Evolutionary conservation across 305 asterid genomes (phyloP).

Genomic region (Fraxinus nigra): DNA sequence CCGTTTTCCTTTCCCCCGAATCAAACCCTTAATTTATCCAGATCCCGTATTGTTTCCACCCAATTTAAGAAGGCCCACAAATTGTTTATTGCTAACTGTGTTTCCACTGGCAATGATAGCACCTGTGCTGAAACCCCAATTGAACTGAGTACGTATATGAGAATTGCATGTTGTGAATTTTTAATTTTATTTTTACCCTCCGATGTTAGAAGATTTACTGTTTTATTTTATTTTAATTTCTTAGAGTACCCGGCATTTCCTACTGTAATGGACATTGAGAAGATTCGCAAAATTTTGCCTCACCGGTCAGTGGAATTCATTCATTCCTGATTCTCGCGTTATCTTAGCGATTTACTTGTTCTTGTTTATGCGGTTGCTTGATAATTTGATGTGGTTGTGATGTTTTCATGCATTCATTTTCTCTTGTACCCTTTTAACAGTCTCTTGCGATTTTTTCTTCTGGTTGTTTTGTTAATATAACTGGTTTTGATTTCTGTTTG

Average conservation of each 20-base stretch:
- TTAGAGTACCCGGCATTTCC: conserved; percentile 83
- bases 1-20: neutral
- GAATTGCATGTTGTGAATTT: neutral
- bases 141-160: conserved; percentile 1
- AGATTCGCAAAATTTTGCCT: conserved; percentile 81
- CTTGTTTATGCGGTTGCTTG: neutral
- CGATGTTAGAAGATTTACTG: neutral
- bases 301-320: conserved; percentile 52
- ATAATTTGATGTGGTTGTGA: neutral
- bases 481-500: neutral
- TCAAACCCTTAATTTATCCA: neutral
- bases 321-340: neutral
- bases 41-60: neutral
- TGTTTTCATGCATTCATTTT: neutral
- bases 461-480: neutral
- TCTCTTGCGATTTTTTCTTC: neutral
- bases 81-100: neutral
- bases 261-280: conserved; percentile 76
- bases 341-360: neutral
- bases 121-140: neutral
- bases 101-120: neutral
- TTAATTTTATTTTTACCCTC: neutral
- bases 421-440: neutral
- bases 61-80: neutral
- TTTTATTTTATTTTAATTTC: neutral